Base-by-base conservation (phyloP, 805 yeast genomes). In the Yamadazyma scolyti region DNA sequence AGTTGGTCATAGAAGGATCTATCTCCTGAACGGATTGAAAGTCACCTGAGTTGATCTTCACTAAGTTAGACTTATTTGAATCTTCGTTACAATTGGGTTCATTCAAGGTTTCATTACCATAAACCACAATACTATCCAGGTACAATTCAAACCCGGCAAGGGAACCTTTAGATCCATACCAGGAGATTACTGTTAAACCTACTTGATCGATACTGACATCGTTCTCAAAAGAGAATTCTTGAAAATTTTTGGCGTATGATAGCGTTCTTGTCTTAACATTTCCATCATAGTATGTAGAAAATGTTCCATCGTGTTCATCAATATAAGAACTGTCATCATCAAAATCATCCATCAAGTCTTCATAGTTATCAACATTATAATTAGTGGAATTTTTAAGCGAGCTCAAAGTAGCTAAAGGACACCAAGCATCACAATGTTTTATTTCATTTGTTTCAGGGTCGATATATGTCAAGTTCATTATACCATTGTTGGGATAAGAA, bases 401-500 rank as follows among this genome's bases (percentile, higher is more conserved):
- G 0, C 65, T 34, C 9, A 54, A 52, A 17, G 67, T 65, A 1
- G 71, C 58, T 16, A 90, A 61, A 1, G 96, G 95, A 56, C 98
- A 93, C 72, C 75, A 81, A 1, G 96, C 94, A 54, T 88, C 96
- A 65, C 98, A 93, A 49, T 61, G 61, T 10, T 59, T 52, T 3
- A 71, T 30, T n/a, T 65, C 58, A 28, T 81, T 77, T 2, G 86
- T 71, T 0, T 50, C 38, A 3, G 95, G 95, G 50, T 90, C 90
- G 14, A 83, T 62, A 48, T 88, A 93, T 0, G 94, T 77, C 42
- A 93, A 55, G 53, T 93, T 93, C 96, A 93, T 84, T 39, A 90
- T 90, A 42, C 97, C 86, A 43, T 79, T 73, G 9, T 88, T 71
- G 1, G 97, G 97, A 32, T 71, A 59, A 0, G 96, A 79, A 23